phyloP scores from a whole-genome alignment of 192 early-diverging fungal species.

The Geranomyces variabilis region DNA sequence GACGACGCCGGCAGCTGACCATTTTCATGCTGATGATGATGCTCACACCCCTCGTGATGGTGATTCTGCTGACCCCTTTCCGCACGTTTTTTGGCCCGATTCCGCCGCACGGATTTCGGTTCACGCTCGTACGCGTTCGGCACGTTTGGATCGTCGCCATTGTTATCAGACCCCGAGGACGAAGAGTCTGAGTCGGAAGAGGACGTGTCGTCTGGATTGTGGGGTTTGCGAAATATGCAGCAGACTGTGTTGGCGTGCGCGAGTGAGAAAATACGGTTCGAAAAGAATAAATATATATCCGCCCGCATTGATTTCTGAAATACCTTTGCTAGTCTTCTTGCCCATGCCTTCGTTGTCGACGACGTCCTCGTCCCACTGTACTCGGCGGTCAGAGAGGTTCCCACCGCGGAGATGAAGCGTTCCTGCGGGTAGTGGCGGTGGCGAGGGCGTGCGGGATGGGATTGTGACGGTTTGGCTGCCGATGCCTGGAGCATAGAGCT shows the following conservation, averaged over 20 bases:
- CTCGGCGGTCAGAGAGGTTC: slow-evolving; percentile 37
- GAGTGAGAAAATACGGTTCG: slow-evolving; percentile 2
- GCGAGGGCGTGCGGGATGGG: neutral
- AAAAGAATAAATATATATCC: slow-evolving; percentile 2
- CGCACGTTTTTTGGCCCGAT: slow-evolving; percentile 31
- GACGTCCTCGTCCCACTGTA: slow-evolving; percentile 70
- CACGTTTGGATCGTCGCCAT: slow-evolving; percentile 30
- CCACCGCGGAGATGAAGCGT: slow-evolving; percentile 59
- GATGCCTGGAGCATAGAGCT: neutral
- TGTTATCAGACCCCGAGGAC: neutral
- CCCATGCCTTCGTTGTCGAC: slow-evolving; percentile 72
- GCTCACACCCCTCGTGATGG: slow-evolving; percentile 12
- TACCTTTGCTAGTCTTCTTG: slow-evolving; percentile 73
- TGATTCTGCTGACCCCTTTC: neutral
- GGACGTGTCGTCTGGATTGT: slow-evolving; percentile 37
- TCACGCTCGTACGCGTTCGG: slow-evolving; percentile 57
- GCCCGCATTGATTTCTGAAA: neutral
- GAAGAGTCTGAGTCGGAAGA: slow-evolving; percentile 38
- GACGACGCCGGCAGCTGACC: too few species aligned
- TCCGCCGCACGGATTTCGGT: slow-evolving; percentile 40
- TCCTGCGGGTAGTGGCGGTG: slow-evolving; percentile 31
- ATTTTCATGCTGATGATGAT: neutral
- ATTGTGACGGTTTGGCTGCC: slow-evolving; percentile 25
- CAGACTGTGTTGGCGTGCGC: slow-evolving; percentile 68
- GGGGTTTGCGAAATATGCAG: slow-evolving; percentile 72